Evolutionary conservation across 257 asterid species (phyloP), one percentile per base, ranked within the genome.

Genomic region (Nicotiana tomentosiformis): DNA sequence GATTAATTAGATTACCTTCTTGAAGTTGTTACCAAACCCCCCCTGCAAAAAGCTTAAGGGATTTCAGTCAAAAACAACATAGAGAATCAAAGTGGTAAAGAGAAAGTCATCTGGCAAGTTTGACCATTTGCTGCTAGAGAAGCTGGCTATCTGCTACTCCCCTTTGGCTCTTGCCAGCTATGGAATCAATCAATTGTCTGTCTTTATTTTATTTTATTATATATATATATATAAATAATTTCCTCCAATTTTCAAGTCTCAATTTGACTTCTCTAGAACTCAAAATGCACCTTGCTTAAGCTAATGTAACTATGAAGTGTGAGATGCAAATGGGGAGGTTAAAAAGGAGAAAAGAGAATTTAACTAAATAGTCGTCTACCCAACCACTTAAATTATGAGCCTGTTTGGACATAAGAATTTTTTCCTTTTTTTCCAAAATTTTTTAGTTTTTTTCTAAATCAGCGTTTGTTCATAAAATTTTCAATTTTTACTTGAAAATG

Each of bases 71-170:
- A 58, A 46, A 30, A 43, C 35, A 7, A 56, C 12, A 5, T 30
- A 18, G 10, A 76, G 64, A 46, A 80, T 62, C 64, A 80, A 77
- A 46, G 51, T 80, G 70, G 65, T 43, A 62, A 67, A 46, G 53
- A 32, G 46, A 80, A 80, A 8, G 33, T 57, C 51, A 64, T 80
- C 77, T 80, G 77, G 46, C 77, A 51, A 53, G 35, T 61, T 78
- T 86, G 88, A 84, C 84, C 68, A 29, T 83, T 80, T 85, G 85
- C 23, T 84, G 46, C 78, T 53, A 46, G 10, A 60, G 56, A 80
- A 20, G 74, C 65, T 5, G 62, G 65, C 53, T 68, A 83, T 17
- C 77, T n/a, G 37, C 51, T 51, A 20, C 10, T 23, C 79, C 66
- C 15, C 17, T 2, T 8, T 1, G 78, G 33, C 20, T 46, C 60